phyloP scores from a whole-genome alignment of 345 rosid genomes.

The Eucalyptus viminalis region DNA sequence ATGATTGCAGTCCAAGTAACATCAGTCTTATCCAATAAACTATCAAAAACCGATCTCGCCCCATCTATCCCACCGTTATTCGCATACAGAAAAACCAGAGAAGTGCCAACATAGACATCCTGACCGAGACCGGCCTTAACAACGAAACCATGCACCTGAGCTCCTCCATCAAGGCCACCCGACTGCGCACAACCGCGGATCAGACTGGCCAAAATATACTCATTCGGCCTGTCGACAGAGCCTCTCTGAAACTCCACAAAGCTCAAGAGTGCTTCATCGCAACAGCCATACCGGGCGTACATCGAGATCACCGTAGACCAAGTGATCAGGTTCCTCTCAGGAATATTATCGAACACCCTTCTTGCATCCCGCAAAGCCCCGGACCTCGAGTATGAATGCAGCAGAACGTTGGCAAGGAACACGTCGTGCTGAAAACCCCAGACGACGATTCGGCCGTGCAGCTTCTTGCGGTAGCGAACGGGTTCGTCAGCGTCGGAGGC shows the following conservation, averaged over 20 bases:
- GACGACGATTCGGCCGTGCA: conserved; percentile 34
- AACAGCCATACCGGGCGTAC: conserved; percentile 28
- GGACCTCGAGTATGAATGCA: no score
- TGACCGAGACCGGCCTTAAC: conserved; percentile 42
- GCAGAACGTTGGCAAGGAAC: conserved; percentile 25
- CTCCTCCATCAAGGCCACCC: conserved; percentile 9
- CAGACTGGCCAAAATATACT: conserved; percentile 55
- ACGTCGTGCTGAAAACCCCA: conserved; percentile 26
- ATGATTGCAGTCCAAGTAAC: conserved; percentile 70
- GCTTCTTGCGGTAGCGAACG: conserved; percentile 5
- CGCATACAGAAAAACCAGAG: conserved; percentile 41
- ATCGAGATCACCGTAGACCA: conserved; percentile 22
- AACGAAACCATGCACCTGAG: conserved; percentile 43
- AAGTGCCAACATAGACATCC: conserved; percentile 57
- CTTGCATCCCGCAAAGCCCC: no score
- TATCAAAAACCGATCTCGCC: conserved; percentile 51
- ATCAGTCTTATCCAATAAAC: conserved; percentile 26
- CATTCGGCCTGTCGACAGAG: conserved; percentile 27
- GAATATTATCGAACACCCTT: no score
- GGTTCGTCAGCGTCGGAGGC: neutral
- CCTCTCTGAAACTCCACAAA: conserved; percentile 31
- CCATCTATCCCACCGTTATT: conserved; percentile 33
- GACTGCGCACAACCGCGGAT: conserved; percentile 34
- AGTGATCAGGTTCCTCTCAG: no score
- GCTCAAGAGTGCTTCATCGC: conserved; percentile 21